Conservation (phyloP, 2,329 filamentous ascomycete genomes). For the Cadophora gregata region DNA sequence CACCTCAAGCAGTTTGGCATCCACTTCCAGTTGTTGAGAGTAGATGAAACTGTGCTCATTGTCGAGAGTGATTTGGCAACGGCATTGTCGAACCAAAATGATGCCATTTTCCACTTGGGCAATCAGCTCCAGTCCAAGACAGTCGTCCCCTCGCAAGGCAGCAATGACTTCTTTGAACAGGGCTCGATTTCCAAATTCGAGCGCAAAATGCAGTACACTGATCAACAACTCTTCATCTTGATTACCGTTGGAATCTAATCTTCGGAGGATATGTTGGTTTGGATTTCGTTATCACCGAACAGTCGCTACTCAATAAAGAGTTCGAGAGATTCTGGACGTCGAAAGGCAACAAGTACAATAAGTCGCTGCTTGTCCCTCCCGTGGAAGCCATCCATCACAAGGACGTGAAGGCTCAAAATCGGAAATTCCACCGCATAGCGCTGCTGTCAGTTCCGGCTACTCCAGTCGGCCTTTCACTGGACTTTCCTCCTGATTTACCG, state of each 20-base stretch:
- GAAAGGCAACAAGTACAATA: not conserved
- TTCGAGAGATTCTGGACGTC: not conserved
- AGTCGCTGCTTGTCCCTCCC: not conserved
- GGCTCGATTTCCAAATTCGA: conserved; percentile 2
- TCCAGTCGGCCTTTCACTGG: not conserved
- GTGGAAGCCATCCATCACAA: not conserved
- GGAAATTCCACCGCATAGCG: conserved; percentile 3
- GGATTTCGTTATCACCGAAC: not conserved
- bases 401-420: not conserved
- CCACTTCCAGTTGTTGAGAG: too few species aligned
- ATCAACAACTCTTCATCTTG: conserved; percentile 1
- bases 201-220: not conserved
- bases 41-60: too few species aligned
- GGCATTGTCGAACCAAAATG: too few species aligned
- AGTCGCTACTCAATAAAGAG: not conserved
- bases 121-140: too few species aligned
- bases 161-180: not conserved
- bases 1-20: too few species aligned
- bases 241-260: conserved; percentile 5
- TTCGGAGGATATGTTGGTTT: not conserved
- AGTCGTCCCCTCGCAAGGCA: not conserved
- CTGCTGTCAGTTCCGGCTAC: too few species aligned
- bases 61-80: too few species aligned
- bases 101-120: too few species aligned
- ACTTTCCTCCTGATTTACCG: not conserved